Conservation (phyloP, 257 asterid genomes). For the Cynanchum wilfordii region DNA sequence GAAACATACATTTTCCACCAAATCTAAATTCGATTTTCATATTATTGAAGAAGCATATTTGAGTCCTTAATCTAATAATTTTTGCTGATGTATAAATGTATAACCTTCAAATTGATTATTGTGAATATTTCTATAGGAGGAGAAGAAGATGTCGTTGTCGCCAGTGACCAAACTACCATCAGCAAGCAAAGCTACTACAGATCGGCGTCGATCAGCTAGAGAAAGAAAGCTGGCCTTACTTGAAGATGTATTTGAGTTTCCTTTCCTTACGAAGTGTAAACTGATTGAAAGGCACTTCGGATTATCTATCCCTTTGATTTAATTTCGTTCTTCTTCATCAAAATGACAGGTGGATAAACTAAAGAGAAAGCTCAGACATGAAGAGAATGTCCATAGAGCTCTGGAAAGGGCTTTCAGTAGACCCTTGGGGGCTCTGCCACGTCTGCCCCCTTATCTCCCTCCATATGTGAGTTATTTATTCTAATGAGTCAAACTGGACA, state of each 20-base stretch:
- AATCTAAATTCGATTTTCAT: constrained; percentile 9
- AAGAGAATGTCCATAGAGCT: constrained; percentile 87
- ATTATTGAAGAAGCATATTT: not conserved
- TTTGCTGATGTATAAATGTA: no score
- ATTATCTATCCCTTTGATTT: not conserved
- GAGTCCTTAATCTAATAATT: not conserved
- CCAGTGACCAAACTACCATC: constrained; percentile 35
- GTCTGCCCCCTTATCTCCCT: constrained; percentile 93
- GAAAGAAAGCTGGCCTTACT: constrained; percentile 69
- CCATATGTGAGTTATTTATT: constrained; percentile 44
- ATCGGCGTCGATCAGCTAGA: constrained; percentile 38
- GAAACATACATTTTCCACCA: constrained; percentile 6
- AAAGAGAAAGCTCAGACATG: constrained; percentile 76
- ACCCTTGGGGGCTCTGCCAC: constrained; percentile 86
- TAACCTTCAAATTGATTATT: constrained; percentile 12
- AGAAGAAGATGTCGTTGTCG: constrained; percentile 36
- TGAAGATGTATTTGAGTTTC: constrained; percentile 48
- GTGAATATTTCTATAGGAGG: constrained; percentile 43
- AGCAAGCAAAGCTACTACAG: constrained; percentile 31
- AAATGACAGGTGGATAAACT: constrained; percentile 75
- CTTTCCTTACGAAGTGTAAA: not conserved
- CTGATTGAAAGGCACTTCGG: not conserved
- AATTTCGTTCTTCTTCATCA: not conserved
- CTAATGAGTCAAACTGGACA: not conserved
- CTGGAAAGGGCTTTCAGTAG: constrained; percentile 75